phyloP scores from a whole-genome alignment of 2,329 filamentous ascomycete genomes.

The Paraphaeosphaeria sporulosa region DNA sequence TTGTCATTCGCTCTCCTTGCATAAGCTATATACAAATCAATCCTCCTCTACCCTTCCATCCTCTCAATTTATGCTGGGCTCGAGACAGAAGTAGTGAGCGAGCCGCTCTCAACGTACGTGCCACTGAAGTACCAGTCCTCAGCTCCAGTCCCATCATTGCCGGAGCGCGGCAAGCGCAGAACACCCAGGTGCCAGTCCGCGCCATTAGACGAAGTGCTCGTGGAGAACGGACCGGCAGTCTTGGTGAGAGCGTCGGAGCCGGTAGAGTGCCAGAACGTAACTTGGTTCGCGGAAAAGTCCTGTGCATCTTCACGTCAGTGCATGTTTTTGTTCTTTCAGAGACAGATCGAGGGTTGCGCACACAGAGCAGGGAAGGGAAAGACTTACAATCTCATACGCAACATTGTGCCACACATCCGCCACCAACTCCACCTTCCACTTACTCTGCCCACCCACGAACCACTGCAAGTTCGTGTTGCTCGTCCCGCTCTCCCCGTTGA shows the following conservation, averaged over 20 bases:
- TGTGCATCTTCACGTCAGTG: conserved; percentile 24
- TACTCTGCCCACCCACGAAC: conserved; percentile 66
- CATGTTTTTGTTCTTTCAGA: too few species aligned
- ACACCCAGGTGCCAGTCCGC: conserved; percentile 77
- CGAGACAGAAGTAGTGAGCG: conserved; percentile 44
- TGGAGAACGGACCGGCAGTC: conserved; percentile 67
- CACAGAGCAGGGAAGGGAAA: neutral
- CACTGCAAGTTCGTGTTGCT: conserved; percentile 67
- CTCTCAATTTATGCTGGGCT: conserved; percentile 25
- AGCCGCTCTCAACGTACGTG: conserved; percentile 72
- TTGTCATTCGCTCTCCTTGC: neutral
- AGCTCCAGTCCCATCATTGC: conserved; percentile 58
- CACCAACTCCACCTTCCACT: conserved; percentile 70
- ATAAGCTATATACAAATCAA: neutral
- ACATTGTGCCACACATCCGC: conserved; percentile 77
- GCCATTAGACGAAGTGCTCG: conserved; percentile 70
- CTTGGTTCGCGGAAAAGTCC: conserved; percentile 68
- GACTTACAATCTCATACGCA: conserved; percentile 70
- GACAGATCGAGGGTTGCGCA: too few species aligned
- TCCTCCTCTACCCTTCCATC: neutral
- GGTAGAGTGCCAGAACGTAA: conserved; percentile 75
- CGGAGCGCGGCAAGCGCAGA: conserved; percentile 67
- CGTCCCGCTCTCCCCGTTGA: conserved; percentile 58
- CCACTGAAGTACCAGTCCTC: conserved; percentile 78
- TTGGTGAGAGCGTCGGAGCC: conserved; percentile 65